A percentile compares a stretch with the other conserved stretches of the same genome.
Evolutionary conservation across 306 rosid species (phyloP).

Genomic region (Abrus pulchellus): DNA sequence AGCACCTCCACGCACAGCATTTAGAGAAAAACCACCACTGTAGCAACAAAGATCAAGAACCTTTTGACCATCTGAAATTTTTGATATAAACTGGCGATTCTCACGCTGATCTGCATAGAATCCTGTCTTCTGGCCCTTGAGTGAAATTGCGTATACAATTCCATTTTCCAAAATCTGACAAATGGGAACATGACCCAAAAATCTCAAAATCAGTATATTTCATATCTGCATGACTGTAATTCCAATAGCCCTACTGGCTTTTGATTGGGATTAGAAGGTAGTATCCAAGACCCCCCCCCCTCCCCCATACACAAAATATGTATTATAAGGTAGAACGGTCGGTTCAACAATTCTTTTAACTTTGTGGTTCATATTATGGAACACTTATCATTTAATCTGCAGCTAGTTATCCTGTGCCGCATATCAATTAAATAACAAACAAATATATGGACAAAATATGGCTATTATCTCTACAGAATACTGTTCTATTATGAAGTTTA

Average conservation of each 20-base stretch:
- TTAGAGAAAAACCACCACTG: slow-evolving; percentile 92
- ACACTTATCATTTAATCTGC: not conserved
- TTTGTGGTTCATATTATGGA: not conserved
- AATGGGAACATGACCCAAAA: slow-evolving; percentile 39
- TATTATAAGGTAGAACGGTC: slow-evolving; percentile 14
- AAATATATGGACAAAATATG: slow-evolving; percentile 18
- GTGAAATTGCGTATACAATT: slow-evolving; percentile 76
- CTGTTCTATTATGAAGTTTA: slow-evolving; percentile 25
- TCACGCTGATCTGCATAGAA: slow-evolving; percentile 97
- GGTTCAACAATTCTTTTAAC: slow-evolving; percentile 30
- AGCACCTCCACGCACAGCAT: slow-evolving; percentile 86
- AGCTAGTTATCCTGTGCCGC: slow-evolving; percentile 9
- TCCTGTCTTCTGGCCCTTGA: slow-evolving; percentile 95
- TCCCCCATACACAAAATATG: not conserved
- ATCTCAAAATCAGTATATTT: slow-evolving; percentile 18
- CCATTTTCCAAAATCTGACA: slow-evolving; percentile 81
- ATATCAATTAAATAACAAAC: slow-evolving; percentile 6
- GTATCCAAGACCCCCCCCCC: not conserved
- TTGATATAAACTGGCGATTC: slow-evolving; percentile 83
- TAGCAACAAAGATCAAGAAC: slow-evolving; percentile 97
- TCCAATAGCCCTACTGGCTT: slow-evolving; percentile 18
- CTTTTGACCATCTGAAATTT: slow-evolving; percentile 70
- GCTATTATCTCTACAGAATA: slow-evolving; percentile 2
- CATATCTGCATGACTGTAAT: slow-evolving; percentile 33
- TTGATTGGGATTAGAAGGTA: not conserved